Conservation (phyloP, 2,329 filamentous ascomycete genomes). For the Chalaropsis thielavioides region DNA sequence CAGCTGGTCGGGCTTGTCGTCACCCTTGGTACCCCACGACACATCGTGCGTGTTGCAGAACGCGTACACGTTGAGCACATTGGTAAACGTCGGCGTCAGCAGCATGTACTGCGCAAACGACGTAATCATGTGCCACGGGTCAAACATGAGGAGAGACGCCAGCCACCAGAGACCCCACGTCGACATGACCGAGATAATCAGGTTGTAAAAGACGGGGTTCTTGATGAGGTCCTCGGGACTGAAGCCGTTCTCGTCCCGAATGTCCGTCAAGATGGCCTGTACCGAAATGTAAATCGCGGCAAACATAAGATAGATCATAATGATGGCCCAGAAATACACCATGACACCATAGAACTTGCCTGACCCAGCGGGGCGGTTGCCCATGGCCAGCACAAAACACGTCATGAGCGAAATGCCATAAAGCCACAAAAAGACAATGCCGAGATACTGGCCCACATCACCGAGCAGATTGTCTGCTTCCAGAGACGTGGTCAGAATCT, state of each 20-base stretch:
- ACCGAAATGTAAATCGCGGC: slow-evolving; percentile 91
- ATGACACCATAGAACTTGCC: slow-evolving; percentile 90
- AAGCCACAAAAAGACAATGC: slow-evolving; percentile 88
- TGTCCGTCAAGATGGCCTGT: slow-evolving; percentile 60
- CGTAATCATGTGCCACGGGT: slow-evolving; percentile 99
- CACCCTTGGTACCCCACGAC: slow-evolving; percentile 97
- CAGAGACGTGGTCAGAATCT: slow-evolving; percentile 81
- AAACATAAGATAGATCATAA: slow-evolving; percentile 94
- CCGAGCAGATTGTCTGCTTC: slow-evolving; percentile 56
- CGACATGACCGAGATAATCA: slow-evolving; percentile 82
- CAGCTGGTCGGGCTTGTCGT: slow-evolving; percentile 86
- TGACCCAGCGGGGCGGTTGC: slow-evolving; percentile 86
- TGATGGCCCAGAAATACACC: slow-evolving; percentile 95
- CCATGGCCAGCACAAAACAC: slow-evolving; percentile 87
- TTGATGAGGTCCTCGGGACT: slow-evolving; percentile 59
- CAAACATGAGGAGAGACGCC: slow-evolving; percentile 84
- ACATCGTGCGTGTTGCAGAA: slow-evolving; percentile 99
- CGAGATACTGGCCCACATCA: slow-evolving; percentile 61
- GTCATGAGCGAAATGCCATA: slow-evolving; percentile 85
- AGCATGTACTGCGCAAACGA: slow-evolving; percentile 92
- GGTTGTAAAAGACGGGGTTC: slow-evolving; percentile 79
- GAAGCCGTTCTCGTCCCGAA: slow-evolving; percentile 48
- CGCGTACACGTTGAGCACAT: slow-evolving; percentile 97
- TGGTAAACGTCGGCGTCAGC: slow-evolving; percentile 94
- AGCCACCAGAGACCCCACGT: slow-evolving; percentile 91